Percentiles rank a stretch among this genome's conserved stretches.
Evolutionary conservation across 306 rosid genomes (phyloP).

Genomic region (Cucurbita maxima): DNA sequence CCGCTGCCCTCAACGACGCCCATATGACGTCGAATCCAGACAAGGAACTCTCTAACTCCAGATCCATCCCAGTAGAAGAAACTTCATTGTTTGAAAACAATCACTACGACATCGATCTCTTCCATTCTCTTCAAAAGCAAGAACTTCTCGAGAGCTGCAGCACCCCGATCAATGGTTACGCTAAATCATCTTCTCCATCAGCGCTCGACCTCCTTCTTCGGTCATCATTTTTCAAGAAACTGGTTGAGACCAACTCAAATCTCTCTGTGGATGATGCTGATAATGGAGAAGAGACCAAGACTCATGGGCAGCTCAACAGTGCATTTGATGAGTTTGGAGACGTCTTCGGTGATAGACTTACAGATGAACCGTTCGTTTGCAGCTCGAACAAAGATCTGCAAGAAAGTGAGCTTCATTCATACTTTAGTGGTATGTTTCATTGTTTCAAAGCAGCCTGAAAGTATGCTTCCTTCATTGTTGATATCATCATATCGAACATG

Average conservation of each 20-base stretch:
- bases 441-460: constrained; percentile 2
- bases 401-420: constrained; percentile 38
- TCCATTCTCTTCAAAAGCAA: constrained; percentile 20
- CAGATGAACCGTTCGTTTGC: constrained; percentile 32
- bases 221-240: constrained; percentile 47
- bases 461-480: neutral
- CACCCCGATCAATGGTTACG: neutral
- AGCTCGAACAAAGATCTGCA: constrained; percentile 23
- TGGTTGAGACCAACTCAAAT: constrained; percentile 47
- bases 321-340: constrained; percentile 34
- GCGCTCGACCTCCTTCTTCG: constrained; percentile 59
- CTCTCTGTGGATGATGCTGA: constrained; percentile 30
- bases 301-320: constrained; percentile 16
- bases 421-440: constrained; percentile 10
- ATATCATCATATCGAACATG: neutral
- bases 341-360: constrained; percentile 26
- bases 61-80: constrained; percentile 10
- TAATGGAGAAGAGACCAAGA: constrained; percentile 31
- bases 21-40: neutral
- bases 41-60: neutral
- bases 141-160: constrained; percentile 18
- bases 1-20: neutral
- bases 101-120: constrained; percentile 1
- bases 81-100: constrained; percentile 14
- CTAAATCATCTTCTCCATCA: constrained; percentile 41